phyloP scores from a whole-genome alignment of 202 grass and related monocot species.

The Setaria viridis region DNA sequence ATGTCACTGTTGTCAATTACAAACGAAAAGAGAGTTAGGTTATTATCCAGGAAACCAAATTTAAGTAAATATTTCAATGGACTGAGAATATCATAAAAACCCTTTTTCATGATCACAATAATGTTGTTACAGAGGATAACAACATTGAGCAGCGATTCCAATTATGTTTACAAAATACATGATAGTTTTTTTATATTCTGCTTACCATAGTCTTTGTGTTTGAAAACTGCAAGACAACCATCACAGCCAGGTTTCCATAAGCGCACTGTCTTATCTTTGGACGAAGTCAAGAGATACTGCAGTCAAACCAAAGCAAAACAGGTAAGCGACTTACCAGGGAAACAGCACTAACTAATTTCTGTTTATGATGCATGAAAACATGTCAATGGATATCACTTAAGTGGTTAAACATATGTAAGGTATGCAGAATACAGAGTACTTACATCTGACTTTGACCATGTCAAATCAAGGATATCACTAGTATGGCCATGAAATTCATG shows the following conservation, averaged over 20 bases:
- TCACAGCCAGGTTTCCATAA: slow-evolving; percentile 91
- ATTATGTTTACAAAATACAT: neutral
- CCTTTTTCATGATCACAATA: neutral
- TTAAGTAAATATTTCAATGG: slow-evolving; percentile 16
- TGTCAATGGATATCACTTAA: neutral
- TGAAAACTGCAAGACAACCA: slow-evolving; percentile 70
- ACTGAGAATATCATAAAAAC: slow-evolving; percentile 4
- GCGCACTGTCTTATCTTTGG: slow-evolving; percentile 88
- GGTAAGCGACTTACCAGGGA: slow-evolving; percentile 30
- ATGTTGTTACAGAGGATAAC: neutral
- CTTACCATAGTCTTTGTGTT: slow-evolving; percentile 88
- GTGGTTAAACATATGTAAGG: neutral
- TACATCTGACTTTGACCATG: slow-evolving; percentile 92
- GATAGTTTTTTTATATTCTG: neutral
- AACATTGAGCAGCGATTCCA: neutral
- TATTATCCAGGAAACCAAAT: neutral
- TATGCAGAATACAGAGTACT: slow-evolving; percentile 24
- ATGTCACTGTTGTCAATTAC: slow-evolving; percentile 69
- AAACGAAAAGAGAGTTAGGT: slow-evolving; percentile 32
- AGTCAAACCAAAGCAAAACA: slow-evolving; percentile 39
- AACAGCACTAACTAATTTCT: neutral
- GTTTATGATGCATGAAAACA: slow-evolving; percentile 17
- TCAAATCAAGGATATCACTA: slow-evolving; percentile 77
- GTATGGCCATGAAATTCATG: slow-evolving; percentile 83
- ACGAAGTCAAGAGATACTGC: slow-evolving; percentile 89